phyloP scores from a whole-genome alignment of 345 rosid species.

The Sisymbrium irio region DNA sequence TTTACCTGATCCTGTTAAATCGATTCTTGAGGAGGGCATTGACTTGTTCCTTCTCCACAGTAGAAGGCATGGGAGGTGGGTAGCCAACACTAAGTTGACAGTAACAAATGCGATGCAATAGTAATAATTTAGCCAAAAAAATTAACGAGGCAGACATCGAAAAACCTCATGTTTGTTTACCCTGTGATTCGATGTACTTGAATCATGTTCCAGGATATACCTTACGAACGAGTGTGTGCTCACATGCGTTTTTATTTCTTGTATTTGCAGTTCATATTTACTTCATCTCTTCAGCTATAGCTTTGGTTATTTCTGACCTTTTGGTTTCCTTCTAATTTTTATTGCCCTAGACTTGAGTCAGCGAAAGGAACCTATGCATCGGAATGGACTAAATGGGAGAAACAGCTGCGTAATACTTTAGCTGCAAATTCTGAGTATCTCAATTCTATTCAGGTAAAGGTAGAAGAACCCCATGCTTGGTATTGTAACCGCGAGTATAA shows the following conservation, averaged over 20 bases:
- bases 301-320: not conserved
- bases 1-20: constrained; percentile 66
- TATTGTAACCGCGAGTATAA: not conserved
- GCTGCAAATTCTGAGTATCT: constrained; percentile 54
- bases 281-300: not conserved
- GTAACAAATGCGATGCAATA: not conserved
- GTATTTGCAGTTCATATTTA: not conserved
- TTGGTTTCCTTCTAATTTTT: constrained; percentile 7
- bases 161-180: not conserved
- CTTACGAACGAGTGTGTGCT: not conserved
- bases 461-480: not conserved
- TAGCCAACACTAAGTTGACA: constrained; percentile 12
- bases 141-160: not conserved
- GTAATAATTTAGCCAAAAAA: constrained; percentile 5
- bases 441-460: constrained; percentile 66
- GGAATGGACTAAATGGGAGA: constrained; percentile 93
- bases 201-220: not conserved
- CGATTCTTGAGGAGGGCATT: constrained; percentile 79
- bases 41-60: constrained; percentile 72
- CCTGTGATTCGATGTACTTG: not conserved
- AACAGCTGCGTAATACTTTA: constrained; percentile 53
- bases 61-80: constrained; percentile 74
- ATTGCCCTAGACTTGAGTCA: constrained; percentile 61
- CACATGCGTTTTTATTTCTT: not conserved
- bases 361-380: constrained; percentile 66